These are phyloP conservation scores for Tetrahymena elliotti DNA, from an alignment of 73 alveolate species.

Conservation along the genomic window DNA sequence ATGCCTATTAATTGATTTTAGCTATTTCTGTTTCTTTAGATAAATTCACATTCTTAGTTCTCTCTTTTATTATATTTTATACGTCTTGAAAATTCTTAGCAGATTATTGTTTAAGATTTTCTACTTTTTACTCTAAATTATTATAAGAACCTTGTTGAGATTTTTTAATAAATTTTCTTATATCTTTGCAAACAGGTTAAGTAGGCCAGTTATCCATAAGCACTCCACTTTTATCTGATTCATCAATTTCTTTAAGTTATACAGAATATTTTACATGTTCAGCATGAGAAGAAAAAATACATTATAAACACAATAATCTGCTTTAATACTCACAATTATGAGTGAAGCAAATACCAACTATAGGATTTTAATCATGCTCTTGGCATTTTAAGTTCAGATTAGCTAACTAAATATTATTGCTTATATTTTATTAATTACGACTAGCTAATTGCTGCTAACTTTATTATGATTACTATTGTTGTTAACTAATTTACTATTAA, in stretches of 20 bases:
- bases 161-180: background rate
- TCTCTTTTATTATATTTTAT: background rate
- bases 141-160: background rate
- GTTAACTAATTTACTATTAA: background rate
- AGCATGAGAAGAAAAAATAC: background rate
- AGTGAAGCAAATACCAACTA: background rate
- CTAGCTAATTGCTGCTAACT: background rate
- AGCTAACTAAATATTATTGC: background rate
- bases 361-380: background rate
- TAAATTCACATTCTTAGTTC: background rate
- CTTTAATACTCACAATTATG: background rate
- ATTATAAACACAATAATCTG: background rate
- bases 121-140: background rate
- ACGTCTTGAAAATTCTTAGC: background rate
- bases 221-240: background rate
- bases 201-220: background rate
- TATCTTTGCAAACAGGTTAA: background rate
- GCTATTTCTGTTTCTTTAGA: background rate
- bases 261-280: background rate
- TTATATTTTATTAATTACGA: background rate
- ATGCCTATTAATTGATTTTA: background rate
- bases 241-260: background rate
- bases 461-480: background rate
- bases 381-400: background rate
- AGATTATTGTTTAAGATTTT: background rate